Base-by-base conservation (phyloP, 106 monocot species). In the Amphibolis antarctica region DNA sequence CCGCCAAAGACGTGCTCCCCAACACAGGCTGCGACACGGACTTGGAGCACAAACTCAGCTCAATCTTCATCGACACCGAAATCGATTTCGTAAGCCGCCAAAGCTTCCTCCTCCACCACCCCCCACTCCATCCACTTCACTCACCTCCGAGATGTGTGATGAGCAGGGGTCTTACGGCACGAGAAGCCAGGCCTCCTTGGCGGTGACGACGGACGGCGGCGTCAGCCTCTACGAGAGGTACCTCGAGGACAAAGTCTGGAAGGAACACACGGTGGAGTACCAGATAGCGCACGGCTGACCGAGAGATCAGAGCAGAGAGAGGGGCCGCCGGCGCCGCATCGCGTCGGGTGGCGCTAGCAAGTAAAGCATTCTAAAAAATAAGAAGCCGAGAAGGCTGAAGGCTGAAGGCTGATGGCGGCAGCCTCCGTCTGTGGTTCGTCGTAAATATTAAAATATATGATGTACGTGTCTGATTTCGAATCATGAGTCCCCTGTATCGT, bases 121-220 rank as follows among this genome's bases (percentile, higher is more conserved):
- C 19, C 26, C 28, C 12, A 27, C 10, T 53, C 12, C 57, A 12
- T 58, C 21, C 18, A 18, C 12, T 28, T 10, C 2, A 27, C 27
- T 19, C 27, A 17, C 28, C 24, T 22, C 23, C 10, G 17, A 28
- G 28, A 5, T 29, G 0, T 12, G 12, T 58, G 57, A 36, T 18
- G 21, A 48, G 21, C 67, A 92, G 87, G 92, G 77, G 17, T 79
- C 57, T 9, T 92, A 85, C 70, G 92, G 92, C 68, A 92, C 87
- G 10, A 74, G 87, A 82, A 87, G 88, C 80, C 82, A 72, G 47
- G 62, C 76, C 46, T 75, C 78, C 9, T 61, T 92, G 18, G 66
- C 73, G 18, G 75, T 71, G 20, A 76, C 66, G 28, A 17, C 21
- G 28, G 42, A 74, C 15, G 82, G 86, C 0, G 77, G 78, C 28